Evolutionary conservation across 176 grass and related monocot species (phyloP), one percentile per base, ranked within the genome.

Genomic region (Musa itinerans): DNA sequence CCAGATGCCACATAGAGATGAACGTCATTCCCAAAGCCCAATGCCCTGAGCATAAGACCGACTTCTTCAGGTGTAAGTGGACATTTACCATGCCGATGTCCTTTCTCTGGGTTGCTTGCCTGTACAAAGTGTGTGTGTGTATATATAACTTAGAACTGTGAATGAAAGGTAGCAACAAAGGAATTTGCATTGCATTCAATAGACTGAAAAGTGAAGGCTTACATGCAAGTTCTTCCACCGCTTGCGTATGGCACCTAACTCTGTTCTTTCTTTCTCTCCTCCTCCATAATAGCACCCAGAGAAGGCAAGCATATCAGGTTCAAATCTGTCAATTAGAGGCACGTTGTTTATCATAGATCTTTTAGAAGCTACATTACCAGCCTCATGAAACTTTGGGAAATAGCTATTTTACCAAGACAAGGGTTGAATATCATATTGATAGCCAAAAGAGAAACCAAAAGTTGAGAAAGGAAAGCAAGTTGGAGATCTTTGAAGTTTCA

Each of bases 251-350:
- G 72, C 82, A 71, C 84, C 81, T 19, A 99, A 79, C 83, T 99
- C 96, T 52, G 75, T 89, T 82, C 81, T 99, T 76, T 99, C 96
- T 27, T 86, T 89, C 11, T 99, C 88, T 17, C 96, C 96, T 81
- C 96, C 96, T 54, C 91, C 96, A 68, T 89, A 99, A 81, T 94
- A 99, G 82, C 91, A 99, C 59, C 91, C 96, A 5, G 96, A 94
- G 82, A 99, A 99, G 65, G 96, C 91, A n/a, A 99, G 91, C 91
- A 99, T 99, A 79, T 99, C 96, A 63, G 91, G 83, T 72, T 99
- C 96, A 86, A 99, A 99, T 84, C 95, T 99, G 84, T 72, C 80
- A 71, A 73, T 52, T 21, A 54, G 15, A 64, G 69, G 22, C 23
- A 59, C 62, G 54, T 22, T 58, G 43, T 63, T 63, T 34, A 23